Conservation (phyloP, 108 stramenopile genomes). For the Pseudonitzschia delicatissima region DNA sequence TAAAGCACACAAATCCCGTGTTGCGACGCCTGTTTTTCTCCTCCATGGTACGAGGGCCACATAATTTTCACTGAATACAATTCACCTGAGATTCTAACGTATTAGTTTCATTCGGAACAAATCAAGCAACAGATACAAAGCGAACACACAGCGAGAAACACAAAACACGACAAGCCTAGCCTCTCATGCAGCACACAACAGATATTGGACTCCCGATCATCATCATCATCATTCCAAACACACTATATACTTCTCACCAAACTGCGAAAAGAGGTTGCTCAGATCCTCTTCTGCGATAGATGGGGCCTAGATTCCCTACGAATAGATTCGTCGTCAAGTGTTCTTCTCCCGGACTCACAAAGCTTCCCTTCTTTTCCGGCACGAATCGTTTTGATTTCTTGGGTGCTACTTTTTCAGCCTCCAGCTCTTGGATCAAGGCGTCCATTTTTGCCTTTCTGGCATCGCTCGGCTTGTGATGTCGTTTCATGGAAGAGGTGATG, state of each 20-base stretch:
- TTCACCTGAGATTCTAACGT: slow-evolving; percentile 38
- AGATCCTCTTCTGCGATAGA: slow-evolving; percentile 77
- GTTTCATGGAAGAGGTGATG: slow-evolving; percentile 56
- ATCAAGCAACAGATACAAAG: background rate
- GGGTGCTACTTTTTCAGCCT: slow-evolving; percentile 34
- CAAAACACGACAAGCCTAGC: slow-evolving; percentile 1
- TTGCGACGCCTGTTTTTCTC: slow-evolving; percentile 79
- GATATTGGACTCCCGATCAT: background rate
- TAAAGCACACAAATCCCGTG: slow-evolving; percentile 88
- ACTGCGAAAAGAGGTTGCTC: slow-evolving; percentile 73
- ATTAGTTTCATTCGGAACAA: slow-evolving; percentile 12
- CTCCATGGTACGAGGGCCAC: slow-evolving; percentile 90
- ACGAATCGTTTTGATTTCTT: slow-evolving; percentile 17
- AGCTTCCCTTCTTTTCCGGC: slow-evolving; percentile 68
- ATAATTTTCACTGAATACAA: slow-evolving; percentile 91
- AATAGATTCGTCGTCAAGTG: slow-evolving; percentile 82
- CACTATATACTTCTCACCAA: slow-evolving; percentile 61
- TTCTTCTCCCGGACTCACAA: slow-evolving; percentile 71
- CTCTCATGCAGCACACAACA: slow-evolving; percentile 2
- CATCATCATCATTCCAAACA: background rate
- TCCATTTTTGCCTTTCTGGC: slow-evolving; percentile 76
- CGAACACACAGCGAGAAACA: slow-evolving; percentile 15
- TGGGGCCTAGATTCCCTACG: slow-evolving; percentile 87
- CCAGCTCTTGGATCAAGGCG: slow-evolving; percentile 67
- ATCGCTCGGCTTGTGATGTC: slow-evolving; percentile 48